Percentiles rank a stretch among this genome's conserved stretches.
phyloP scores from a whole-genome alignment of 2,329 filamentous ascomycete genomes.

The Aspergillus sp. region DNA sequence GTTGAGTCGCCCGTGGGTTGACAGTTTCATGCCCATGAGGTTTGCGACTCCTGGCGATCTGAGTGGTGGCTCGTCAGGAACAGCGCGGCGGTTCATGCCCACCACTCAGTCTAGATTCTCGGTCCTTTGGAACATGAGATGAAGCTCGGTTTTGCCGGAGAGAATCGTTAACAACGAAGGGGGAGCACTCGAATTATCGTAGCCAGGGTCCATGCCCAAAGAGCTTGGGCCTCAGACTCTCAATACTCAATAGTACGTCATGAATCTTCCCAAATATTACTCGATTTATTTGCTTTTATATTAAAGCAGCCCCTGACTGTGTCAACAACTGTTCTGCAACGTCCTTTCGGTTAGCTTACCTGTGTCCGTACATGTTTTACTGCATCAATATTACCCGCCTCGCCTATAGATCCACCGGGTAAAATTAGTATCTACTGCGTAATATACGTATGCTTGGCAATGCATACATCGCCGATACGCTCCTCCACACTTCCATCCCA shows the following conservation, averaged over 20 bases:
- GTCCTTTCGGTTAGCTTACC: neutral
- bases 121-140: neutral
- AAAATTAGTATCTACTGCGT: neutral
- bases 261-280: neutral
- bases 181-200: neutral
- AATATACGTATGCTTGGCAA: neutral
- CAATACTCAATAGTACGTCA: conserved; percentile 4
- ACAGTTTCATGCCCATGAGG: conserved; percentile 4
- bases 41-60: neutral
- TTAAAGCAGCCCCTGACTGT: conserved; percentile 6
- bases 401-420: neutral
- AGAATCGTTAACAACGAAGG: neutral
- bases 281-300: conserved; percentile 6
- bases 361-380: neutral
- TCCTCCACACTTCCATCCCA: neutral
- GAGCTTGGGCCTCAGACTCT: neutral
- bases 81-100: neutral
- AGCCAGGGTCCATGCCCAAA: neutral
- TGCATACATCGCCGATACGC: neutral
- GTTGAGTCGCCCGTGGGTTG: neutral
- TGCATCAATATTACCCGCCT: neutral
- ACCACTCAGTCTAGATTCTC: conserved; percentile 1
- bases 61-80: neutral
- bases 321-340: neutral
- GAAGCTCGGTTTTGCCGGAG: neutral